A percentile compares a stretch with the other conserved stretches of the same genome.
Conservation (phyloP, 306 rosid species). For the Alnus rubra region DNA sequence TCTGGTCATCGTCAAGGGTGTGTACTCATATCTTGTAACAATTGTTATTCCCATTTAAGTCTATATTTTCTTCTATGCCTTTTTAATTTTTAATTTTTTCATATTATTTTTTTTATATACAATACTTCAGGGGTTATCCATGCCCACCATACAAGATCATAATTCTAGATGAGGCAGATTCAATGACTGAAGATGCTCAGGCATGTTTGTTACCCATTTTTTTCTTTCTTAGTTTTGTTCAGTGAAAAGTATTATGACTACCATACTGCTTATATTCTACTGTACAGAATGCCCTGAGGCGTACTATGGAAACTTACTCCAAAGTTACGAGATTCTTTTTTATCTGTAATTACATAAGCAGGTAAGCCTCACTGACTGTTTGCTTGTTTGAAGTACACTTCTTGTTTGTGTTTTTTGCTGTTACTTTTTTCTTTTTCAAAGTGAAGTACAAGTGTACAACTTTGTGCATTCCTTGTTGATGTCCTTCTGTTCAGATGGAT, state of each 20-base stretch:
- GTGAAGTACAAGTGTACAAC: not conserved
- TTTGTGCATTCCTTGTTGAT: not conserved
- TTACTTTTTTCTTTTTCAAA: not conserved
- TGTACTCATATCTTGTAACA: conserved; percentile 8
- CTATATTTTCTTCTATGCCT: not conserved
- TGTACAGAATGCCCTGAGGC: conserved; percentile 88
- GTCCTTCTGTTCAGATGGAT: not conserved
- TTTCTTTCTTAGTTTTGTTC: not conserved
- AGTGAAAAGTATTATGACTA: not conserved
- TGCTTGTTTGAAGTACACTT: not conserved
- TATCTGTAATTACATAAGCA: conserved; percentile 96
- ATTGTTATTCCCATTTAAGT: not conserved
- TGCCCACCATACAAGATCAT: conserved; percentile 92
- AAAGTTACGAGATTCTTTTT: conserved; percentile 91
- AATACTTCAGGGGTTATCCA: conserved; percentile 64
- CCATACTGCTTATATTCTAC: conserved; percentile 14
- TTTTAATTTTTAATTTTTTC: not conserved
- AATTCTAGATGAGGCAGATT: conserved; percentile 95
- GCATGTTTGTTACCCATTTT: conserved; percentile 36
- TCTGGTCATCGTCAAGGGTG: conserved; percentile 55
- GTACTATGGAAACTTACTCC: conserved; percentile 94
- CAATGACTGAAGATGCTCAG: conserved; percentile 99
- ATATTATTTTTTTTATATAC: not conserved
- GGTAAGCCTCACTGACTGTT: conserved; percentile 35
- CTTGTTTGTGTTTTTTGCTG: not conserved